Percentiles rank a stretch among this genome's conserved stretches.
Conservation (phyloP, 306 rosid genomes). For the barrel medic (Medicago truncatula) region DNA sequence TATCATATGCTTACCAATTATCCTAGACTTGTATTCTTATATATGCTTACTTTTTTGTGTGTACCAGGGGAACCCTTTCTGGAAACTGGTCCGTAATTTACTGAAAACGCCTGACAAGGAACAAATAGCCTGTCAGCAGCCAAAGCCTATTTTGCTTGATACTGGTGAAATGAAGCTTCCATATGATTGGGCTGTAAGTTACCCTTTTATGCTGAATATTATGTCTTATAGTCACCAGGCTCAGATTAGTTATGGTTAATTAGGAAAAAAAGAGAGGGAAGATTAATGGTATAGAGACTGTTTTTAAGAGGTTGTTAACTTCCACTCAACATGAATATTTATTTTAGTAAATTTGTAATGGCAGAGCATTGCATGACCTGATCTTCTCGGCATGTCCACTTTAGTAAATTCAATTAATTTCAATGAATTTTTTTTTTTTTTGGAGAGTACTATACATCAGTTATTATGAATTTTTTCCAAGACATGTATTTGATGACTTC, state of each 20-base stretch:
- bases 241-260: constrained; percentile 21
- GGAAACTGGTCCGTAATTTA: constrained; percentile 78
- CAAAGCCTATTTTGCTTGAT: constrained; percentile 96
- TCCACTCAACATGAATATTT: background rate
- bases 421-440: constrained; percentile 1
- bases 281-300: constrained; percentile 15
- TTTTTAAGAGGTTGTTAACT: constrained; percentile 19
- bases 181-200: constrained; percentile 97
- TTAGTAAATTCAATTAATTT: constrained; percentile 2
- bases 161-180: constrained; percentile 96
- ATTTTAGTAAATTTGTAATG: background rate
- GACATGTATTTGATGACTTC: constrained; percentile 17
- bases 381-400: constrained; percentile 25
- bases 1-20: constrained; percentile 15
- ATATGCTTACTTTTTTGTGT: constrained; percentile 37
- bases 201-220: constrained; percentile 35
- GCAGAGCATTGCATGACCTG: constrained; percentile 1
- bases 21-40: constrained; percentile 29
- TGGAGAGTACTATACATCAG: constrained; percentile 10
- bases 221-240: constrained; percentile 12
- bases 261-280: constrained; percentile 15
- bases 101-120: constrained; percentile 75
- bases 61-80: constrained; percentile 87
- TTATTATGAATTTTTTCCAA: constrained; percentile 24
- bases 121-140: constrained; percentile 79